Evolutionary conservation across 2,329 filamentous ascomycete genomes (phyloP).

Genomic region (Exophiala phaeomuriformis): DNA sequence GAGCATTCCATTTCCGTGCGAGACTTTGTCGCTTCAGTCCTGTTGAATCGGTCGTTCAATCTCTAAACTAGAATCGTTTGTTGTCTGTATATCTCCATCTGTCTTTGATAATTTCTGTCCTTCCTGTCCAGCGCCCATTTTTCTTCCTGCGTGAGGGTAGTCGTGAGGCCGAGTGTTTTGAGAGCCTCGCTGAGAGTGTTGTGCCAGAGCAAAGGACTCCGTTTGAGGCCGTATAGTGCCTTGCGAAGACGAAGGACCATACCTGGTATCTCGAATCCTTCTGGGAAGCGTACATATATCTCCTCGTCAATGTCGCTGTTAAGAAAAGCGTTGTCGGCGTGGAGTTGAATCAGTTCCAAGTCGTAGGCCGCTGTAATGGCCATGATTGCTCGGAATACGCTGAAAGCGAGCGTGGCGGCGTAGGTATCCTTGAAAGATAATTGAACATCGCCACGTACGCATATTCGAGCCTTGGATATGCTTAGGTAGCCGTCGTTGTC

Average conservation of each 20-base stretch:
- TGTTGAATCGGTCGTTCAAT: too few species aligned
- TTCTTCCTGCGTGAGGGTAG: too few species aligned
- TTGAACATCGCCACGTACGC: constrained; percentile 14
- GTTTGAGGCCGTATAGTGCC: constrained; percentile 27
- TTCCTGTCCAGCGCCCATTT: too few species aligned
- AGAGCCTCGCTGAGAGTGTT: background rate
- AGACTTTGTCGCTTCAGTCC: too few species aligned
- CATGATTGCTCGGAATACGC: constrained; percentile 23
- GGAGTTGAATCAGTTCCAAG: constrained; percentile 22
- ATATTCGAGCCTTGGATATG: constrained; percentile 17
- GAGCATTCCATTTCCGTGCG: too few species aligned
- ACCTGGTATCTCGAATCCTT: constrained; percentile 13
- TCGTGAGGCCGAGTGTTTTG: too few species aligned
- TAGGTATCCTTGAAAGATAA: constrained; percentile 13
- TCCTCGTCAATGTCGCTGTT: constrained; percentile 18
- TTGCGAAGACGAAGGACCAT: constrained; percentile 13
- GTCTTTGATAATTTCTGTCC: too few species aligned
- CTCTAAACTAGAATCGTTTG: too few species aligned
- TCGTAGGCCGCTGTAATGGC: constrained; percentile 25
- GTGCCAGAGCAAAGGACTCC: constrained; percentile 25
- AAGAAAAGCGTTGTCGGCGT: constrained; percentile 27
- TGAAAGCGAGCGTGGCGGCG: constrained; percentile 15
- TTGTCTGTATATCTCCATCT: too few species aligned
- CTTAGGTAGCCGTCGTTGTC: background rate
- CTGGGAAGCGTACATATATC: constrained; percentile 17